Evolutionary conservation across 2,329 filamentous ascomycete species (phyloP).

Genomic region (Huntiella omanensis): DNA sequence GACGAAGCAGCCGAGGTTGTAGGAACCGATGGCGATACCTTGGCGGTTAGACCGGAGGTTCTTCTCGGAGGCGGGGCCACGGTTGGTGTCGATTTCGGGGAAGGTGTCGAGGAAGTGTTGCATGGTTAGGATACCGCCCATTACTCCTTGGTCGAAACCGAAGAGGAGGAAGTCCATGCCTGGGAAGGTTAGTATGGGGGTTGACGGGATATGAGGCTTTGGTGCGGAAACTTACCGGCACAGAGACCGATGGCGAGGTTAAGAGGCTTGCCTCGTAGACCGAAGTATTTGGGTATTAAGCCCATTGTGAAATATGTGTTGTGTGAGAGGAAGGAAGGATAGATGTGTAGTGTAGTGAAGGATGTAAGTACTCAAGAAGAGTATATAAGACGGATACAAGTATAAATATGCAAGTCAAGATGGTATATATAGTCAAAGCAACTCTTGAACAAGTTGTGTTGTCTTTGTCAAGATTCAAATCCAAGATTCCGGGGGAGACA

Average conservation of each 20-base stretch:
- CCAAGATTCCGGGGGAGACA: too few relatives aligned
- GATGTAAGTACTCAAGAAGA: not conserved
- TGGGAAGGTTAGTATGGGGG: not conserved
- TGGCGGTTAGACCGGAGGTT: slow-evolving; percentile 31
- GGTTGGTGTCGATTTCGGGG: slow-evolving; percentile 27
- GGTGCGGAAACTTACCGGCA: slow-evolving; percentile 11
- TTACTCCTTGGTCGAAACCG: slow-evolving; percentile 50
- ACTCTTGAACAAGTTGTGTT: not conserved
- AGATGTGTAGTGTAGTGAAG: not conserved
- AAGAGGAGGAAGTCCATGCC: slow-evolving; percentile 23
- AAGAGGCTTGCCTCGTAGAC: slow-evolving; percentile 12
- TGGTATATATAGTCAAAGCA: not conserved
- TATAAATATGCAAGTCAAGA: not conserved
- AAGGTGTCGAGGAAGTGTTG: slow-evolving; percentile 39
- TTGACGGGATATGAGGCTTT: not conserved
- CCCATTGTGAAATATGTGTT: slow-evolving; percentile 3
- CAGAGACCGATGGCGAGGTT: slow-evolving; percentile 13
- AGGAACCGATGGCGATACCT: slow-evolving; percentile 32
- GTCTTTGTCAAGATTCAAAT: not conserved
- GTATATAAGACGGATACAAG: too few relatives aligned
- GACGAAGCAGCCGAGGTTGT: slow-evolving; percentile 42
- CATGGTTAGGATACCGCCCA: slow-evolving; percentile 56
- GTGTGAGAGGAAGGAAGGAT: not conserved
- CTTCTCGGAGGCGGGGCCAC: slow-evolving; percentile 20
- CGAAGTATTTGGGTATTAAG: slow-evolving; percentile 12